Conservation (phyloP, 1,139 yeast species). For the Pichia sp. region DNA sequence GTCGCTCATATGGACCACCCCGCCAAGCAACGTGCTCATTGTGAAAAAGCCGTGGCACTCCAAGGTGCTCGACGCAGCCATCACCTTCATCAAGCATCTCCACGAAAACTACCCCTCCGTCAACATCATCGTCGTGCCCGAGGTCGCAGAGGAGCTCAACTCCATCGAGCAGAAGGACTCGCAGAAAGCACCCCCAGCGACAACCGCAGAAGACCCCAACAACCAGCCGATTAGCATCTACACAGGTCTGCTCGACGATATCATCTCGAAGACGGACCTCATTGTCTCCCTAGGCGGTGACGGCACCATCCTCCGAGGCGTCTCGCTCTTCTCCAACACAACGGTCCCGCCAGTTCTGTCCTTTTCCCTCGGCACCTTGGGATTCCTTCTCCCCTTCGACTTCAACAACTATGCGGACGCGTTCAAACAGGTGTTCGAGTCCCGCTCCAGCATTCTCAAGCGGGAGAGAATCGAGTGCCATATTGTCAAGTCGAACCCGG, state of each 20-base stretch:
- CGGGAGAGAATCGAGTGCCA: conserved; percentile 77
- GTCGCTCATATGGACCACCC: conserved; percentile 43
- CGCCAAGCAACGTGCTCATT: conserved; percentile 66
- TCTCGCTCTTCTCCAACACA: conserved; percentile 57
- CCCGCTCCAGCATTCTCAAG: conserved; percentile 66
- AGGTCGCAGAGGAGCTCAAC: conserved; percentile 65
- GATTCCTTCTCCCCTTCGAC: conserved; percentile 85
- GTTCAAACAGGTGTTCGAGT: conserved; percentile 60
- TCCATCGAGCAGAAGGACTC: conserved; percentile 30
- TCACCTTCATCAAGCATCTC: conserved; percentile 54
- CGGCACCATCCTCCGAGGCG: conserved; percentile 70
- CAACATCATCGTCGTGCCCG: conserved; percentile 69
- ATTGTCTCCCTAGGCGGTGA: conserved; percentile 91
- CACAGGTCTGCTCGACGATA: conserved; percentile 57
- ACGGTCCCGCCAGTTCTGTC: conserved; percentile 85
- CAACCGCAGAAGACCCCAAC: too few species aligned
- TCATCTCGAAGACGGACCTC: conserved; percentile 59
- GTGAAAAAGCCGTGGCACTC: conserved; percentile 82
- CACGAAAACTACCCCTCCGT: conserved; percentile 60
- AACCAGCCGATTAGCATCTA: conserved; percentile 32
- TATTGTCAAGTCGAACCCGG: conserved; percentile 41
- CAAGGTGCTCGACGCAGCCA: conserved; percentile 61
- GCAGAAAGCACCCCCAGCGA: too few species aligned
- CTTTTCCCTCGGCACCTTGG: conserved; percentile 87
- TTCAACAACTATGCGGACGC: conserved; percentile 57